phyloP scores from a whole-genome alignment of 805 yeast genomes.

The Candida ortonii region DNA sequence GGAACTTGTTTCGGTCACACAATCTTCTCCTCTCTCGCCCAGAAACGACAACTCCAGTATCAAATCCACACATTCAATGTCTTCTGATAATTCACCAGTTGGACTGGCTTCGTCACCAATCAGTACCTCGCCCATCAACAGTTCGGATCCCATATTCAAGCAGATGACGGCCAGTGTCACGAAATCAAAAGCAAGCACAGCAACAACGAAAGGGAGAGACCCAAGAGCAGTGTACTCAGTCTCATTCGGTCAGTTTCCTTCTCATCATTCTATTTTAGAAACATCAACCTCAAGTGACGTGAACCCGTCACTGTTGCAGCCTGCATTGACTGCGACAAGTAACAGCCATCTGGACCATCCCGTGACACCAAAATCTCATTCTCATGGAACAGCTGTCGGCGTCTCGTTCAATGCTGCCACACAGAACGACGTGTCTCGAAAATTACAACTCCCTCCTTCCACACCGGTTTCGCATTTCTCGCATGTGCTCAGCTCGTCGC shows the following conservation, averaged over 20 bases:
- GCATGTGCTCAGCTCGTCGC: conserved; percentile 33
- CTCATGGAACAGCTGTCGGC: conserved; percentile 1
- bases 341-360: conserved; percentile 8
- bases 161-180: no score
- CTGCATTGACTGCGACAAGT: conserved; percentile 7
- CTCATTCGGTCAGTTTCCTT: conserved; percentile 11
- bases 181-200: no score
- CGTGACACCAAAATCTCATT: conserved; percentile 12
- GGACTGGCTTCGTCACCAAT: conserved; percentile 25
- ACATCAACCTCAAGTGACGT: conserved; percentile 19
- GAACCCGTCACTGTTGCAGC: conserved; percentile 25
- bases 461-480: conserved; percentile 34
- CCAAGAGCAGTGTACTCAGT: conserved; percentile 5
- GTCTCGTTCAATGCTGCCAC: conserved; percentile 7
- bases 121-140: conserved; percentile 29
- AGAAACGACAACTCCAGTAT: no score
- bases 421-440: conserved; percentile 9
- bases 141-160: conserved; percentile 13
- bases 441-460: conserved; percentile 19
- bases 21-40: conserved; percentile 19
- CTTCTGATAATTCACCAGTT: conserved; percentile 17
- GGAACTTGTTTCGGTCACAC: conserved; percentile 22
- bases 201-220: no score
- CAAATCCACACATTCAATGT: no score
- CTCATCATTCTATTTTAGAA: conserved; percentile 15